phyloP scores from a whole-genome alignment of 139 green algal species.

The Trebouxia sp. region DNA sequence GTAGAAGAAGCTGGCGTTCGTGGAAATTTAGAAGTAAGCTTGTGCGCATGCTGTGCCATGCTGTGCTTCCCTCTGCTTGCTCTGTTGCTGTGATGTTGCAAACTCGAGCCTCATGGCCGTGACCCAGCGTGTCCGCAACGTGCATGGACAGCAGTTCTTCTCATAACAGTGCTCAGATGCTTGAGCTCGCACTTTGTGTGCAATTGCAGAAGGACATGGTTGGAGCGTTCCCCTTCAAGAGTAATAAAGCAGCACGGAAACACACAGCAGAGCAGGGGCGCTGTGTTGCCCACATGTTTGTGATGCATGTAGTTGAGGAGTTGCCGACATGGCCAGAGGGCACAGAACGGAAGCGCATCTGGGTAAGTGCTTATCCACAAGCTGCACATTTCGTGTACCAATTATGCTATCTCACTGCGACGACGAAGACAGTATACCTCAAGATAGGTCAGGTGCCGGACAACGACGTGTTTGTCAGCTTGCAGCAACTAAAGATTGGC shows the following conservation, averaged over 20 bases:
- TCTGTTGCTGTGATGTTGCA: too few species aligned
- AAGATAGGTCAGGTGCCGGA: too few species aligned
- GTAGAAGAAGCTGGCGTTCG: slow-evolving; percentile 92
- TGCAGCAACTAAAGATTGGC: neutral
- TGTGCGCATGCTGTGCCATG: neutral
- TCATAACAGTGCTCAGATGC: too few species aligned
- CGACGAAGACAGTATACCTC: neutral
- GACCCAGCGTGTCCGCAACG: too few species aligned
- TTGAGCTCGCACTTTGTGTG: too few species aligned
- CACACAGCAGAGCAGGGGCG: slow-evolving; percentile 43
- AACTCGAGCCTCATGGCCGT: too few species aligned
- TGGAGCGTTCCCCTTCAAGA: slow-evolving; percentile 71
- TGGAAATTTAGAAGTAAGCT: too few species aligned
- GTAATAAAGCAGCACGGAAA: slow-evolving; percentile 52
- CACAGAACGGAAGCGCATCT: slow-evolving; percentile 64
- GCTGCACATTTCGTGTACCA: neutral
- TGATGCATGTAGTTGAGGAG: slow-evolving; percentile 83
- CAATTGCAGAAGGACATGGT: slow-evolving; percentile 71
- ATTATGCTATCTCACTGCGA: neutral
- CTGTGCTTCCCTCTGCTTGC: neutral
- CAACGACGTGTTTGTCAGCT: too few species aligned
- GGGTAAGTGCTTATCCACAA: slow-evolving; percentile 55
- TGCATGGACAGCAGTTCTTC: too few species aligned
- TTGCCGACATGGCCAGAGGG: slow-evolving; percentile 84
- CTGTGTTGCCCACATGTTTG: slow-evolving; percentile 81